Evolutionary conservation across 2,329 filamentous ascomycete genomes (phyloP), one percentile per base, ranked within the genome.

Genomic region (Pestalotiopsis sp.): DNA sequence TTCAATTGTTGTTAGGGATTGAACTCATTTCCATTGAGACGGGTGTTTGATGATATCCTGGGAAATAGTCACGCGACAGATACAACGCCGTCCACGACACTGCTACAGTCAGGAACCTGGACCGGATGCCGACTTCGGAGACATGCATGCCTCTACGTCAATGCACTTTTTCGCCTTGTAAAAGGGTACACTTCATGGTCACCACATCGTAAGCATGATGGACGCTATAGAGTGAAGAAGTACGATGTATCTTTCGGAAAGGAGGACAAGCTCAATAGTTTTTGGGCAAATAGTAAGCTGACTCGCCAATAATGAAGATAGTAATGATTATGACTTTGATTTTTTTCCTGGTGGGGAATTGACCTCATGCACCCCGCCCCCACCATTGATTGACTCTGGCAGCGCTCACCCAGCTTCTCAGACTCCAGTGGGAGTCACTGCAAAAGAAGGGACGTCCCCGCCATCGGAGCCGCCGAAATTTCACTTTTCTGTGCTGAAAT

Each of bases 401-500:
- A 23, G 20, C 20, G 20, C 20, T 23, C 20, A 23, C 20, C 20
- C 20, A 27, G 11, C 13, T n/a, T 17, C 14, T 4, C 59, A 31
- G 2, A 61, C 25, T 62, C 36, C 27, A 39, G 31, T 36, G 59
- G 57, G 57, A 59, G 57, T 59, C 57, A 59, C 20, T 62, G 23
- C 31, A 38, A 3, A n/a, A 52, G 45, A n/a, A 52, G 25, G 59
- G 25, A 38, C 11, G 9, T 23, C 59, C 31, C 59, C 59, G 59
- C 36, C 59, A 62, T 62, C 59, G 59, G 59, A 62, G 59, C 59
- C 11, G 59, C 59, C 59, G 20, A 62, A 62, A 62, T 62, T 62
- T 39, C 59, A 38, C 59, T 39, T 62, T 62, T 59, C 23, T 62
- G 59, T 23, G 57, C 57, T 27, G 27, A 20, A 62, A 39, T 38